Percentiles rank a stretch among this genome's conserved stretches.
phyloP scores from a whole-genome alignment of 257 asterid species.

The Knoxia roxburghii region DNA sequence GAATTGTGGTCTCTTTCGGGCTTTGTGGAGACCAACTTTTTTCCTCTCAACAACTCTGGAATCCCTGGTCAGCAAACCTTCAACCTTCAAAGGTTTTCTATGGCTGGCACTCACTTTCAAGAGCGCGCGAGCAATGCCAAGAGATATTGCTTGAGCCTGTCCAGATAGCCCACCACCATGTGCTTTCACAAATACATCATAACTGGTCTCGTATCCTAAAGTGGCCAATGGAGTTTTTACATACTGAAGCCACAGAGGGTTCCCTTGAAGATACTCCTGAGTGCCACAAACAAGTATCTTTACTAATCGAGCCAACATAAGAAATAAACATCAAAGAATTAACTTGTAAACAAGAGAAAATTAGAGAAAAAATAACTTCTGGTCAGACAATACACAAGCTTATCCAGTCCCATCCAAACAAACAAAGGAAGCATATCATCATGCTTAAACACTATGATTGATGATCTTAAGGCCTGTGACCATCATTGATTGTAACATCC shows the following conservation, averaged over 20 bases:
- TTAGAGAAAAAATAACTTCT: not conserved
- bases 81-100: conserved; percentile 67
- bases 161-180: conserved; percentile 96
- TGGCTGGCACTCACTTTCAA: conserved; percentile 85
- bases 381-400: not conserved
- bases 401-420: not conserved
- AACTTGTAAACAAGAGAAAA: not conserved
- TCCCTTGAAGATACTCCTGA: conserved; percentile 98
- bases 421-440: not conserved
- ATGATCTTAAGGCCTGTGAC: not conserved
- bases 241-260: conserved; percentile 92
- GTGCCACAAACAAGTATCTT: conserved; percentile 8
- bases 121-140: conserved; percentile 93
- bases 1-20: conserved; percentile 95
- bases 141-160: conserved; percentile 89
- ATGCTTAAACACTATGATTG: not conserved
- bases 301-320: not conserved
- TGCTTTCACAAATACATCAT: conserved; percentile 87
- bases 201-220: conserved; percentile 81
- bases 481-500: not conserved
- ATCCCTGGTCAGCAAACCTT: conserved; percentile 93
- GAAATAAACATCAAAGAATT: not conserved
- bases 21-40: conserved; percentile 85
- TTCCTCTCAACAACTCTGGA: conserved; percentile 93
- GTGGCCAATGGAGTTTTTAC: conserved; percentile 73